Evolutionary conservation across 2,329 filamentous ascomycete species (phyloP), one percentile per base, ranked within the genome.

Genomic region (Colletotrichum cuscutae): DNA sequence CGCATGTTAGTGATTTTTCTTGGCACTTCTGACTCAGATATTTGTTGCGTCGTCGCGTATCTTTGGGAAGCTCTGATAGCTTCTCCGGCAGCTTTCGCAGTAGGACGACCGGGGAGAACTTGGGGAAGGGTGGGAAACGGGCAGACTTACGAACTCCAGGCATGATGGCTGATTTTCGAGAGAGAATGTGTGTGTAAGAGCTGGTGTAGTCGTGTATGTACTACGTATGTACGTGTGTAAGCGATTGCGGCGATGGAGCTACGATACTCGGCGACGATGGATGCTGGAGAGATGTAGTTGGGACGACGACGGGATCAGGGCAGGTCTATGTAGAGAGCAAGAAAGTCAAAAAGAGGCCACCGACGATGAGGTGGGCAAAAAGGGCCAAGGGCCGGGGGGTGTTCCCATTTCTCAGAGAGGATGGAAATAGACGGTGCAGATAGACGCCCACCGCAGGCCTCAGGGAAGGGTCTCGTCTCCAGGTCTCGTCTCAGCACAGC

Each of bases 121-220:
- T n/a, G 19, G 42, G 46, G n/a, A 24, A 46, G 22, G 13, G 32
- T 42, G 22, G 13, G 4, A 11, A 30, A 35, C 26, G 52, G 46
- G 54, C 73, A 68, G 66, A 87, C 86, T 82, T 81, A 89, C 87
- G 86, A 80, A 89, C 83, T 76, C 86, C 87, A 80, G 84, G 84
- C 87, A 89, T 89, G 59, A 75, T 87, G 80, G 75, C 78, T 78
- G 77, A 75, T 65, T 65, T 61, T 26, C 32, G n/a, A 22, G 35
- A n/a, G 28, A n/a, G 24, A 24, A 24, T 15, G 37, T 42, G 37
- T 42, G 37, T 42, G 53, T 22, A 24, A 32, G n/a, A 60, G 53
- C 7, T 59, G 30, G n/a, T 46, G 58, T 64, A 5, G 12, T 42
- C 9, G 26, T 22, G 57, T 49, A 8, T 8, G 65, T 37, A n/a